Evolutionary conservation across 345 rosid species (phyloP).

Genomic region (Streptanthus diversifolius): DNA sequence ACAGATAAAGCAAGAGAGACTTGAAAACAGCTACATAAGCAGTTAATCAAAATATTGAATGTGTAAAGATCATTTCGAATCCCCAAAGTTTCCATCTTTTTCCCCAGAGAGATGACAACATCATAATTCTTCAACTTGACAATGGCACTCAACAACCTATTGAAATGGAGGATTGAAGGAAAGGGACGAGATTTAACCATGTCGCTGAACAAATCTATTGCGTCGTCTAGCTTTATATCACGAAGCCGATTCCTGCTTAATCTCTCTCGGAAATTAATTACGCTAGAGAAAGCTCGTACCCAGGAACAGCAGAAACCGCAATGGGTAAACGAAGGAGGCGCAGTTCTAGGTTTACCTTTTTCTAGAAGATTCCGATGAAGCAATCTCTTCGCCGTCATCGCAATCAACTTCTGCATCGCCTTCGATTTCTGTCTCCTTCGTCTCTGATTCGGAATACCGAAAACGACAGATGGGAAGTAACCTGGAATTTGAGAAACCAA

Average conservation of each 20-base stretch:
- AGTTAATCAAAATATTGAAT: neutral
- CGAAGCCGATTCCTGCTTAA: neutral
- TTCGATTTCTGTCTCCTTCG: neutral
- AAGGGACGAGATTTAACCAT: neutral
- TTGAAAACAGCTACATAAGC: neutral
- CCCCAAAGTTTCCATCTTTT: neutral
- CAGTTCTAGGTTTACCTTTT: neutral
- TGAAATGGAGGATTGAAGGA: neutral
- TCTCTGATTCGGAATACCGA: neutral
- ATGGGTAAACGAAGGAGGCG: neutral
- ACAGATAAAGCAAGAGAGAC: neutral
- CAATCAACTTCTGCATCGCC: neutral
- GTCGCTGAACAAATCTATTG: neutral
- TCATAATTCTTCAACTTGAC: neutral
- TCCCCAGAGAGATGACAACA: neutral
- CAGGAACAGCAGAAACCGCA: neutral
- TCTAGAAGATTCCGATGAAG: neutral
- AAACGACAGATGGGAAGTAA: neutral
- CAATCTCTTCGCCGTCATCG: neutral
- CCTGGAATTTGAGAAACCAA: neutral
- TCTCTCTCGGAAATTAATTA: neutral
- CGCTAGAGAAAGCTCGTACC: neutral
- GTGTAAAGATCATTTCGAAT: neutral
- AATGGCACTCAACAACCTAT: neutral
- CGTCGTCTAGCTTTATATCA: neutral